These are phyloP conservation scores for Perilla frutescens DNA, from an alignment of 257 asterid genomes.

Conservation along the genomic window DNA sequence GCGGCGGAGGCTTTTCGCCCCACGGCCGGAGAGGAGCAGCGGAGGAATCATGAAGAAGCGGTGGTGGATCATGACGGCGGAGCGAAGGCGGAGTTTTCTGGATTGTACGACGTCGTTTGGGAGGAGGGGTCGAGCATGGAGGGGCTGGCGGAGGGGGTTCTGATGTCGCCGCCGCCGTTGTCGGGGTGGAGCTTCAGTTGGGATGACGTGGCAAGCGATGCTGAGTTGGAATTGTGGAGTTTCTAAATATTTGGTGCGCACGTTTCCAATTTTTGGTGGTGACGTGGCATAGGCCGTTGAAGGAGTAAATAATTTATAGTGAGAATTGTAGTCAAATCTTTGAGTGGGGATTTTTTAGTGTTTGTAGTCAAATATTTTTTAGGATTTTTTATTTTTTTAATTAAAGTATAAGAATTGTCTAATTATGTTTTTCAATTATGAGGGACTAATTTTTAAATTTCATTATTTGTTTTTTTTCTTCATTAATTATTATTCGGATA, in stretches of 20 bases:
- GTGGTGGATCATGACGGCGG: neutral
- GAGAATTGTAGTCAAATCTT: no score
- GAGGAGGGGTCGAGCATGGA: conserved; percentile 14
- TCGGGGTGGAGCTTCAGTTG: conserved; percentile 40
- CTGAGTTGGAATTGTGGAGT: conserved; percentile 67
- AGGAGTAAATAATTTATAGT: neutral
- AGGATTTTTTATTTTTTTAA: no score
- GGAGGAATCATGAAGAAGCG: neutral
- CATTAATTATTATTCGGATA: no score
- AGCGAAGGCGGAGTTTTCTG: neutral
- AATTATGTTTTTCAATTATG: no score
- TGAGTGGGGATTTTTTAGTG: no score
- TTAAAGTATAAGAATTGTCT: no score
- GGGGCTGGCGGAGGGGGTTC: conserved; percentile 45
- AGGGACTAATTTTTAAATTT: no score
- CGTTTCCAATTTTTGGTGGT: neutral
- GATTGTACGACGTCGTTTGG: neutral
- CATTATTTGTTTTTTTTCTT: no score
- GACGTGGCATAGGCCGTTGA: neutral
- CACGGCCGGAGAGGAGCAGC: conserved; percentile 9
- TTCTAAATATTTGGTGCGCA: conserved; percentile 17
- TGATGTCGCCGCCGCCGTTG: conserved; percentile 67
- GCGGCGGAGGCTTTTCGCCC: conserved; percentile 61
- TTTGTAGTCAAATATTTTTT: no score
- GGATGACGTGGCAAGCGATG: conserved; percentile 59